Evolutionary conservation across 1,139 yeast species (phyloP).

Genomic region (Yamadazyma taylorii): DNA sequence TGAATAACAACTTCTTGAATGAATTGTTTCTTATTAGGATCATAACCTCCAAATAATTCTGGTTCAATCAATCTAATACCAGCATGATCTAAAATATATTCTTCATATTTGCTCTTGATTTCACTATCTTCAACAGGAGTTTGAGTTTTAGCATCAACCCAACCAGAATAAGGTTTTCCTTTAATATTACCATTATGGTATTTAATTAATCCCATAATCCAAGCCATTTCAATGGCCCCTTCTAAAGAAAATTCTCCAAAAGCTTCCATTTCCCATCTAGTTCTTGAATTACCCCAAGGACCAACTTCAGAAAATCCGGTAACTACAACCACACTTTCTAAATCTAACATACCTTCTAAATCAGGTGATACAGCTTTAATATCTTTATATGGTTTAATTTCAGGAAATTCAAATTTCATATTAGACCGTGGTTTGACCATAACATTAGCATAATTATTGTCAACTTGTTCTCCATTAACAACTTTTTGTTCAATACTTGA

Average conservation of each 20-base stretch:
- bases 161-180: slow-evolving; percentile 87
- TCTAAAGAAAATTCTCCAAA: slow-evolving; percentile 93
- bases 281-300: slow-evolving; percentile 99
- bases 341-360: slow-evolving; percentile 87
- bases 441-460: slow-evolving; percentile 77
- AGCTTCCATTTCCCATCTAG: slow-evolving; percentile 99
- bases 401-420: slow-evolving; percentile 92
- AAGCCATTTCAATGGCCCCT: slow-evolving; percentile 98
- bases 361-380: slow-evolving; percentile 71
- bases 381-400: slow-evolving; percentile 72
- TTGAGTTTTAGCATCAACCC: slow-evolving; percentile 95
- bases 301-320: slow-evolving; percentile 98
- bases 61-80: slow-evolving; percentile 98
- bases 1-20: slow-evolving; percentile 94
- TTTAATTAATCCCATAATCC: slow-evolving; percentile 98
- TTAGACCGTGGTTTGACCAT: slow-evolving; percentile 89
- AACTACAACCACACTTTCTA: slow-evolving; percentile 87
- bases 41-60: slow-evolving; percentile 88
- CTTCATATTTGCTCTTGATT: slow-evolving; percentile 87
- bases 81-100: slow-evolving; percentile 82
- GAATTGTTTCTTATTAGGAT: slow-evolving; percentile 89
- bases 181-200: slow-evolving; percentile 91
- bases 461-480: slow-evolving; percentile 87
- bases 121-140: slow-evolving; percentile 94
- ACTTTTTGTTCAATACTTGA: slow-evolving; percentile 90